These are phyloP conservation scores for Aspergillus hortae DNA, from an alignment of 2,329 filamentous ascomycete genomes.

Conservation along the genomic window DNA sequence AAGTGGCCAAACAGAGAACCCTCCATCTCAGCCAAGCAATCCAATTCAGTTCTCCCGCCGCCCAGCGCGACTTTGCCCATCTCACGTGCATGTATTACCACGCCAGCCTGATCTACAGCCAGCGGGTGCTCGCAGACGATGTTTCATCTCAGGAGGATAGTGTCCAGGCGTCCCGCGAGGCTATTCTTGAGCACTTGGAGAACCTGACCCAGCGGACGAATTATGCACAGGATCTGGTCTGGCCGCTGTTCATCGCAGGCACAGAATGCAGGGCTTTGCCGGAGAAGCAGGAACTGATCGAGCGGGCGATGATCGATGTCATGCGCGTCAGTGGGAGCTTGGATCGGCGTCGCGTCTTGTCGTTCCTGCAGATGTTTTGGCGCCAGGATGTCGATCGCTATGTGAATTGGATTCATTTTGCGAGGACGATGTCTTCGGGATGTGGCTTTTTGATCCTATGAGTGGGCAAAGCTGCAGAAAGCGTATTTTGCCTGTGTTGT, in stretches of 20 bases:
- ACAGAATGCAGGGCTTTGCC: conserved; percentile 15
- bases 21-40: conserved; percentile 12
- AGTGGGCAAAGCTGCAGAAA: conserved; percentile 6
- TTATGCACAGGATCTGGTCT: conserved; percentile 25
- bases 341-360: conserved; percentile 11
- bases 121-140: conserved; percentile 17
- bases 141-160: background rate
- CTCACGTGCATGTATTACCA: conserved; percentile 24
- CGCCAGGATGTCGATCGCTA: background rate
- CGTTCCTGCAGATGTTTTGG: conserved; percentile 11
- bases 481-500: background rate
- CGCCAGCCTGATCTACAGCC: conserved; percentile 23
- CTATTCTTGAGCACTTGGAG: conserved; percentile 9
- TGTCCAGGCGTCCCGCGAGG: conserved; percentile 2
- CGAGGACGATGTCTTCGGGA: conserved; percentile 7
- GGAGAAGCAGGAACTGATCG: conserved; percentile 4
- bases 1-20: conserved; percentile 14
- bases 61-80: conserved; percentile 16
- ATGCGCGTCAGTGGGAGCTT: conserved; percentile 9
- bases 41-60: conserved; percentile 12
- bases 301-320: conserved; percentile 6
- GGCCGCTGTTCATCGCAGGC: conserved; percentile 26
- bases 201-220: conserved; percentile 6
- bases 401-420: conserved; percentile 14
- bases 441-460: conserved; percentile 11